Base-by-base conservation (phyloP, 768 basidiomycete genomes). In the Suillus hirtellus region DNA sequence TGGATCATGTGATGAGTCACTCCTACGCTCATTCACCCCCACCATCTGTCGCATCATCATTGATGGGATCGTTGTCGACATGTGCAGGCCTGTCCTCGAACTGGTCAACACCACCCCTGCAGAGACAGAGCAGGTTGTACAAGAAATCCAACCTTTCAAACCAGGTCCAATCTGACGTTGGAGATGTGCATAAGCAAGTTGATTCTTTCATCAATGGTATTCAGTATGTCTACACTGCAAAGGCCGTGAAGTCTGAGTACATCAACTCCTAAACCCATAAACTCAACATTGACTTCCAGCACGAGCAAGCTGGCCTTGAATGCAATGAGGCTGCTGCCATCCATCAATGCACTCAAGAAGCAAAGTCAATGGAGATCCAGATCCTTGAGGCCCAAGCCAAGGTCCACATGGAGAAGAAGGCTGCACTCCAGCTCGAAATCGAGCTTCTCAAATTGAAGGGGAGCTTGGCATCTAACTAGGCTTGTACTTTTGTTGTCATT, bases 1-100 rank as follows among this genome's bases (percentile, higher is more conserved):
- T 11, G 14, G 21, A 24, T 11, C 2, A 2, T 2, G 0, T 1
- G 0, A 24, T 47, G 4, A 14, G 2, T 1, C 1, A 4, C 3
- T 2, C 2, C 5, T 21, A 10, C 5, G 4, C 14, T 6, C 1
- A 1, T 11, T 6, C 21, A 14, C 46, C 46, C 21, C 5, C 4
- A 14, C 11, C 12, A 21, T 24, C 21, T 2, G 1, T 47, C 2
- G 5, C 21, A 24, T 47, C 21, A 14, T 47, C 21, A 24, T 47
- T 2, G 5, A 2, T 3, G 1, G 43, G 8, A 44, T 47, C 2
- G 0, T 47, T 5, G 1, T 21, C 21, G 0, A 10, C 44, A 21
- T 1, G 2, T 6, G n/a, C 3, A 4, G 1, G 5, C 4, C 12
- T n/a, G 3, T 47, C 46, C 3, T 47, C 21, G 6, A 4, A 24